These are phyloP conservation scores for Shiraia bambusicola DNA, from an alignment of 2,329 filamentous ascomycete species.

Conservation along the genomic window DNA sequence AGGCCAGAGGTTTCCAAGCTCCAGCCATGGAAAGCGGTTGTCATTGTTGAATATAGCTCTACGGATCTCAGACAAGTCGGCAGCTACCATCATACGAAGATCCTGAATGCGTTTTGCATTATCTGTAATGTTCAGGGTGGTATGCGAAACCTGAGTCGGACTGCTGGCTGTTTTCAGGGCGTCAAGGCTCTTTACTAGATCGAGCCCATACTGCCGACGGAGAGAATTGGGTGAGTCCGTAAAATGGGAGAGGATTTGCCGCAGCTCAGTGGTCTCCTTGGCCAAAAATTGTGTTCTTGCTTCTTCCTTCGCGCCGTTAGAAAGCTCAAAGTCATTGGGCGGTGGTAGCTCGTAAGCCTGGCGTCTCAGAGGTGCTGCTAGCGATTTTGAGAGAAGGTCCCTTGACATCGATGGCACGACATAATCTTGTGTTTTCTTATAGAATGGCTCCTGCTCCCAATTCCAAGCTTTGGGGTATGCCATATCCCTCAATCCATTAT, in stretches of 20 bases:
- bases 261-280: constrained; percentile 20
- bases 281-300: constrained; percentile 1
- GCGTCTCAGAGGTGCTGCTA: constrained; percentile 1
- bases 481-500: constrained; percentile 16
- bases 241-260: constrained; percentile 37
- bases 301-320: constrained; percentile 1
- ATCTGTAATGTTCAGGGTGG: constrained; percentile 2
- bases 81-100: constrained; percentile 16
- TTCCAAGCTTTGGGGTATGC: constrained; percentile 10
- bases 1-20: constrained; percentile 48
- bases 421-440: constrained; percentile 8
- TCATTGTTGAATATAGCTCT: constrained; percentile 14
- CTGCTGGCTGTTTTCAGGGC: constrained; percentile 27
- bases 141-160: constrained; percentile 9
- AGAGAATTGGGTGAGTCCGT: constrained; percentile 34
- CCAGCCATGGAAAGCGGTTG: constrained; percentile 43
- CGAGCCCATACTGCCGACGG: constrained; percentile 41
- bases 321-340: background rate
- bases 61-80: constrained; percentile 11
- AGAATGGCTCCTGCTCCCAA: constrained; percentile 15
- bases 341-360: background rate
- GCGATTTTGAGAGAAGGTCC: constrained; percentile 13
- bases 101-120: constrained; percentile 4
- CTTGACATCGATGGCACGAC: constrained; percentile 11
- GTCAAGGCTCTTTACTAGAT: constrained; percentile 32